Base-by-base conservation (phyloP, 1,284 basidiomycete species). In the Pseudozyma tsukubaensis region DNA sequence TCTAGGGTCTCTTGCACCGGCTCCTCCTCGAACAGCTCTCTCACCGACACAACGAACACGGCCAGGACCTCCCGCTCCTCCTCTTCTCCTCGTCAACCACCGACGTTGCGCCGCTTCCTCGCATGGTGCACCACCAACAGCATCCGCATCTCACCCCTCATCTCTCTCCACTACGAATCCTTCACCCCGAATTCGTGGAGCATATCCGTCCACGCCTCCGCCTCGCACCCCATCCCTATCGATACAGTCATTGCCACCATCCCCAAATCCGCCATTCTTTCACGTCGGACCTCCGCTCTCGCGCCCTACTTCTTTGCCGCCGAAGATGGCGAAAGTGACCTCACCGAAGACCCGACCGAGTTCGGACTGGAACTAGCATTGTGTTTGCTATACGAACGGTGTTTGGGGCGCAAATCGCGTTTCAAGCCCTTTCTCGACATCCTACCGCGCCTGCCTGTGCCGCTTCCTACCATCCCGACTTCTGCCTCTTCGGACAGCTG, bases 361-460 rank as follows among this genome's bases (percentile, higher is more conserved):
- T 60, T 72, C 37, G 66, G 63, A 0, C 53, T 79, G 12, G 70
- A 76, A 39, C 71, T 82, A 3, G 72, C 78, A 0, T 65, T 82
- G 37, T 76, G 76, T 45, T 55, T 82, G 7, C 54, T 78, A 11
- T 79, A 78, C 49, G 80, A 82, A 48, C 67, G 59, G 10, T 45
- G 58, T 19, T 51, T 77, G 1, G 75, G 71, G 0, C n/a, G 43
- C 10, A 6, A 16, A 16, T 80, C 78, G 1, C 21, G 34, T 1
- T 82, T 79, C 40, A 39, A 52, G 16, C 66, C 66, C 1, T 82
- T 78, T 18, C 13, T 82, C 10, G 43, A 52, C 9, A 70, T 65
- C 45, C 69, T 80, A 1, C 72, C 72, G 4, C 65, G 65, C 35
- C 50, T 63, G 0, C 50, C 42, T 7, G 65, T 79, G 1, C 51